Base-by-base conservation (phyloP, 1,139 yeast species). In the Pichia sp. region DNA sequence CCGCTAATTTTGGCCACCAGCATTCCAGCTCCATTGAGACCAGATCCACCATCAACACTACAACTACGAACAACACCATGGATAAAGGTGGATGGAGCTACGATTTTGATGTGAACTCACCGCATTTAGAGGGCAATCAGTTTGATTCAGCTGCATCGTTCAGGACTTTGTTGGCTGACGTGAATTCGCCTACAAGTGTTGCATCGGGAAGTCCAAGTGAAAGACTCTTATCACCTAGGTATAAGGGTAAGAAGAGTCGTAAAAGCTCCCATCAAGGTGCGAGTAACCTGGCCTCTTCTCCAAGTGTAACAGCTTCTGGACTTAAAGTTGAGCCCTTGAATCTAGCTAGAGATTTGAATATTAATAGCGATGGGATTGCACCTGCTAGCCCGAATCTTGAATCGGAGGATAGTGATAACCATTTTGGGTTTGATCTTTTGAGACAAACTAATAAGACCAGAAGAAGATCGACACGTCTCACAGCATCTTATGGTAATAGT, bases 11-110 rank as follows among this genome's bases (percentile, higher is more conserved):
- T 38, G 52, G 55, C 4, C 60, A 56, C 34, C 53, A 55, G 33
- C 51, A 56, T 39, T 58, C 50, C 33, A 55, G 58, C 6, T 62
- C 67, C 3, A 57, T 59, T 25, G 70, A 64, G 29, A 64, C 70
- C 1, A 63, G 58, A 28, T 59, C 66, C 9, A 64, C 66, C 30
- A 60, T 42, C 1, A 65, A 40, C 18, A 41, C 48, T 6, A 33
- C 30, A 4, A 32, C 35, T 5, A 35, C 44, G 6, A 28, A 24
- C 4, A 42, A 32, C 6, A 29, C 39, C 4, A 22, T 17, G 4
- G 37, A 36, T 22, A 38, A 24, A 16, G 35, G 34, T 15, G 20
- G 25, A 8, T 44, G 47, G 47, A 34, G 38, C 9, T 31, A 37
- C n/a, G 46, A 42, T 5, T 40, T 41, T 30, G 47, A 44, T 27